Evolutionary conservation across 495 filamentous ascomycete genomes (phyloP).

Genomic region (Elaphomyces granulatus): DNA sequence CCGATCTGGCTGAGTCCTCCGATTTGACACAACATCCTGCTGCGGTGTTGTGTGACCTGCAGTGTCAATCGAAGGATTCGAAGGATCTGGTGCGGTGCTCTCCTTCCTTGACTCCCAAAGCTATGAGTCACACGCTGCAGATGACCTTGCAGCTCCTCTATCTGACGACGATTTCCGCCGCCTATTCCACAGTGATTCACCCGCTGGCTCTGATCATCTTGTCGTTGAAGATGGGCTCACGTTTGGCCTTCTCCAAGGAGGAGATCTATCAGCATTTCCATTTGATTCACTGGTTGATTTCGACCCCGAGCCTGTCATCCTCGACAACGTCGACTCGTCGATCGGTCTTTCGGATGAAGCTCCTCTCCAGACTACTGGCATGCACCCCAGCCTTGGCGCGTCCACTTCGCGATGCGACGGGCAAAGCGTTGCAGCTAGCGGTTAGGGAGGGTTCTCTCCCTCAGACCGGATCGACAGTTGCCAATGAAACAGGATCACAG

Average conservation of each 20-base stretch:
- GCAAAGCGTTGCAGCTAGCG: constrained; percentile 62
- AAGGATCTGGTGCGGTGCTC: constrained; percentile 38
- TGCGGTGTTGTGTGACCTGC: constrained; percentile 99
- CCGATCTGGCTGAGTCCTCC: constrained; percentile 52
- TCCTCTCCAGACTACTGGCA: constrained; percentile 46
- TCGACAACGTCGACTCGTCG: constrained; percentile 34
- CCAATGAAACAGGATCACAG: constrained; percentile 21
- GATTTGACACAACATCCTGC: constrained; percentile 99
- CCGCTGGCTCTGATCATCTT: constrained; percentile 57
- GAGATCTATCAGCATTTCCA: constrained; percentile 49
- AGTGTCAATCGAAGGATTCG: constrained; percentile 83
- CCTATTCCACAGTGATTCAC: constrained; percentile 54
- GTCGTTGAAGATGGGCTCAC: constrained; percentile 63
- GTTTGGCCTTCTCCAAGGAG: constrained; percentile 45
- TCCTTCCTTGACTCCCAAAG: constrained; percentile 39
- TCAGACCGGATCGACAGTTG: constrained; percentile 18
- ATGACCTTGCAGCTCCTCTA: constrained; percentile 37
- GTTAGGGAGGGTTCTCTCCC: constrained; percentile 28
- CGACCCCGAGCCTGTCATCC: constrained; percentile 44
- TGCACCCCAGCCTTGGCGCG: constrained; percentile 88
- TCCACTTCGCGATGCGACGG: constrained; percentile 83
- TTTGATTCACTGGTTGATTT: constrained; percentile 79
- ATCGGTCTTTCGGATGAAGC: constrained; percentile 41
- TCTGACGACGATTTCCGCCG: constrained; percentile 53
- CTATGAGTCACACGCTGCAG: constrained; percentile 28